Conservation (phyloP, 176 grass and related monocot species). For the Oryza australiensis region DNA sequence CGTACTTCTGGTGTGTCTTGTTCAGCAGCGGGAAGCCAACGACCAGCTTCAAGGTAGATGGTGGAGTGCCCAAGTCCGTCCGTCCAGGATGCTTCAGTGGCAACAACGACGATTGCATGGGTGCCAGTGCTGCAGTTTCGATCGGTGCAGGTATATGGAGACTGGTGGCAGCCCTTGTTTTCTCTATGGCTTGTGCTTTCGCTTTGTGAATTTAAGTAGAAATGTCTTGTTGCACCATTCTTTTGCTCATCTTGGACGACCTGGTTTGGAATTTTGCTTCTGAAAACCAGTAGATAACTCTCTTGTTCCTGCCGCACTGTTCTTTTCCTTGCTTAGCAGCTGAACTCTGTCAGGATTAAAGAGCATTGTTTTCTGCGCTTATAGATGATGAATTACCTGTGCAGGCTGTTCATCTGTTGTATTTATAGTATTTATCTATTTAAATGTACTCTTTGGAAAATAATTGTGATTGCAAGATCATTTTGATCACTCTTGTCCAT, state of each 20-base stretch:
- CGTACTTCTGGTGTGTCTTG: slow-evolving; percentile 89
- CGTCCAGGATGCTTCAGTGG: slow-evolving; percentile 83
- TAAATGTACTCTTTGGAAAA: not conserved
- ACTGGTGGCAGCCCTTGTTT: slow-evolving; percentile 30
- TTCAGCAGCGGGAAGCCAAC: slow-evolving; percentile 77
- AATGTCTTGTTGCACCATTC: slow-evolving; percentile 21
- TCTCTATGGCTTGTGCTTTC: slow-evolving; percentile 35
- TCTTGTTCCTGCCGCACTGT: slow-evolving; percentile 16
- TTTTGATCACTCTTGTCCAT: not conserved
- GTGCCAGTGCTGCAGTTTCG: slow-evolving; percentile 17
- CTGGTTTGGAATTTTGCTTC: slow-evolving; percentile 37
- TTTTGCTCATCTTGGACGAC: slow-evolving; percentile 28
- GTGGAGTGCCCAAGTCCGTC: slow-evolving; percentile 64
- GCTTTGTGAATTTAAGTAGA: slow-evolving; percentile 46
- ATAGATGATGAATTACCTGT: not conserved
- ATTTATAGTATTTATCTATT: not conserved
- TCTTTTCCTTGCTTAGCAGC: slow-evolving; percentile 41
- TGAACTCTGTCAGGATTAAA: slow-evolving; percentile 14
- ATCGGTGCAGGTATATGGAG: not conserved
- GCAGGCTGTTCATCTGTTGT: slow-evolving; percentile 1
- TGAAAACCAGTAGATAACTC: slow-evolving; percentile 32
- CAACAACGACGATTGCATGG: slow-evolving; percentile 70
- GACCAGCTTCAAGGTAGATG: slow-evolving; percentile 68
- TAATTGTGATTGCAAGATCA: not conserved
- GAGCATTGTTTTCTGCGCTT: slow-evolving; percentile 30